A percentile compares a stretch with the other conserved stretches of the same genome.
Evolutionary conservation across 2,329 filamentous ascomycete genomes (phyloP).

Genomic region (Exophiala alcalophila): DNA sequence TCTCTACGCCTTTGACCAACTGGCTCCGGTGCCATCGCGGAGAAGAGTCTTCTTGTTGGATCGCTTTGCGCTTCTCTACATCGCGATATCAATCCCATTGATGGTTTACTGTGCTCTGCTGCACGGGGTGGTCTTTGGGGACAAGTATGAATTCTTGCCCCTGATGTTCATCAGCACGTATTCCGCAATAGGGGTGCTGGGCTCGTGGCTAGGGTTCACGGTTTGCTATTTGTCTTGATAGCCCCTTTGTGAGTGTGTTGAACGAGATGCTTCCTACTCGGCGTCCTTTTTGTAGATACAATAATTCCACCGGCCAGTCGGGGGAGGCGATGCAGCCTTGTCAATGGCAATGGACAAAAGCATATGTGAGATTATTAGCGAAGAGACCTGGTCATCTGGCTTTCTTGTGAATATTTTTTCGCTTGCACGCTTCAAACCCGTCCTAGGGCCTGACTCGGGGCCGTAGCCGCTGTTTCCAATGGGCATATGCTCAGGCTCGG

Average conservation of each 20-base stretch:
- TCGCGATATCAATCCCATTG: conserved; percentile 81
- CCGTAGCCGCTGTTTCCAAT: neutral
- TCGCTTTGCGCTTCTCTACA: conserved; percentile 84
- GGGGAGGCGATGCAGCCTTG: neutral
- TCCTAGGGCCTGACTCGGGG: no score
- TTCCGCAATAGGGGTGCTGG: conserved; percentile 87
- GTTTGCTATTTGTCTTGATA: conserved; percentile 76
- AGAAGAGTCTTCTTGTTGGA: conserved; percentile 87
- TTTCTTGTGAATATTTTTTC: no score
- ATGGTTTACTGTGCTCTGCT: conserved; percentile 83
- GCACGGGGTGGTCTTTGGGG: conserved; percentile 79
- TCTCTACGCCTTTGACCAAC: conserved; percentile 77
- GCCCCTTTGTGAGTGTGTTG: conserved; percentile 13
- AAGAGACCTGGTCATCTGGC: neutral
- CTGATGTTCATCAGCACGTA: conserved; percentile 98
- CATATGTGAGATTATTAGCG: neutral
- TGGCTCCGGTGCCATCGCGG: conserved; percentile 77
- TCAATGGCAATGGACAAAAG: neutral
- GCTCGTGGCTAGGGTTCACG: conserved; percentile 92
- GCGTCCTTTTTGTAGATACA: conserved; percentile 10
- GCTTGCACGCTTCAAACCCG: no score
- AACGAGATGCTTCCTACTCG: no score
- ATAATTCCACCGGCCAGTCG: neutral
- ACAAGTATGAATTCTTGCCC: conserved; percentile 81
- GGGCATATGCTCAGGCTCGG: no score